Conservation (phyloP, 768 basidiomycete genomes). For the Dentipellis fragilis region DNA sequence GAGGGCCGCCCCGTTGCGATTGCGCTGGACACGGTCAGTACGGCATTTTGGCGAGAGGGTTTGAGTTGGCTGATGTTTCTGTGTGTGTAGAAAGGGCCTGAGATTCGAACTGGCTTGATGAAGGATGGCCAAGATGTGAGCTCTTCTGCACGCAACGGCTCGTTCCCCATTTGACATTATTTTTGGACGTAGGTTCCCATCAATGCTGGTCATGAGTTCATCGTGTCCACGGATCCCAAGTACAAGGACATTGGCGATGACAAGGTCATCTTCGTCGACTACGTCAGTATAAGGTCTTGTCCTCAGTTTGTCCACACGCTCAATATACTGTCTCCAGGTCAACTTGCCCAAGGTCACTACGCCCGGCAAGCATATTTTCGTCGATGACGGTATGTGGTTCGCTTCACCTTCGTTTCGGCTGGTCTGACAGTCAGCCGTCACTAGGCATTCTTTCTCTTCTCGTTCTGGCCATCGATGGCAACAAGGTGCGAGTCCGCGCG, state of each 20-base stretch:
- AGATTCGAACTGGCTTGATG: conserved; percentile 96
- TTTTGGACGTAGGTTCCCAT: conserved; percentile 54
- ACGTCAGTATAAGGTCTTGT: conserved; percentile 42
- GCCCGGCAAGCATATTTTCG: conserved; percentile 94
- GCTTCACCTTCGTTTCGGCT: not conserved
- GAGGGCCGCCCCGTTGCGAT: conserved; percentile 90
- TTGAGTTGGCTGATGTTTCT: not conserved
- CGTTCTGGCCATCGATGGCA: conserved; percentile 80
- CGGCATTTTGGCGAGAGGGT: not conserved
- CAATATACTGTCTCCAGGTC: conserved; percentile 31
- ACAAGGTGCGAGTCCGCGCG: conserved; percentile 73
- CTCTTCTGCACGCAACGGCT: conserved; percentile 1
- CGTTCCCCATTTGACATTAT: not conserved
- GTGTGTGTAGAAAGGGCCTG: conserved; percentile 83
- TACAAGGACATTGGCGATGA: conserved; percentile 73
- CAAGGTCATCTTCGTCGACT: conserved; percentile 87
- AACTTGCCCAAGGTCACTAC: conserved; percentile 94
- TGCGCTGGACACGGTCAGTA: conserved; percentile 87
- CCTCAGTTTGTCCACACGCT: conserved; percentile 1
- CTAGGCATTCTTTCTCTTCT: conserved; percentile 84
- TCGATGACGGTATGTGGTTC: conserved; percentile 72
- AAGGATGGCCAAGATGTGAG: conserved; percentile 77
- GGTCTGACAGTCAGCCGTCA: not conserved
- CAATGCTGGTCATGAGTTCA: conserved; percentile 89
- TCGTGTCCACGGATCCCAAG: conserved; percentile 73